phyloP scores from a whole-genome alignment of 306 rosid genomes.

The Cajanus cajan region DNA sequence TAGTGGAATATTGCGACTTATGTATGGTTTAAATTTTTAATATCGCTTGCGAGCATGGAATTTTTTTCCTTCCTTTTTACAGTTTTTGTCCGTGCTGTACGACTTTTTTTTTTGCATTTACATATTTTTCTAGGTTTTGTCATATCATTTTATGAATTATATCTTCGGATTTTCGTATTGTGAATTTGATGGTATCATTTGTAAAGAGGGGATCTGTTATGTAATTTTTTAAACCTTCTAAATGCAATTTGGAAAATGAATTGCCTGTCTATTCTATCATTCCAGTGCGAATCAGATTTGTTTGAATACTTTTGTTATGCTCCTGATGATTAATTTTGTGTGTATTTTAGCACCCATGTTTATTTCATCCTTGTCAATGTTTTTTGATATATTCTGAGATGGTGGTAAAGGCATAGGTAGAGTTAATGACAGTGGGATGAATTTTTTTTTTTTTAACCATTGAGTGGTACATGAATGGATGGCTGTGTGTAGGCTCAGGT shows the following conservation, averaged over 20 bases:
- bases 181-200: not conserved
- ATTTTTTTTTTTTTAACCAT: slow-evolving; percentile 24
- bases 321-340: not conserved
- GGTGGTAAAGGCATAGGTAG: slow-evolving; percentile 11
- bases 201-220: not conserved
- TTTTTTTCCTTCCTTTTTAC: not conserved
- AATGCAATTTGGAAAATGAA: not conserved
- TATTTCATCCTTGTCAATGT: not conserved
- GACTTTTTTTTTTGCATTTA: not conserved
- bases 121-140: not conserved
- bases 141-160: not conserved
- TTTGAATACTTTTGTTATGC: not conserved
- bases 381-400: slow-evolving; percentile 14
- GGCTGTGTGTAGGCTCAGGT: slow-evolving; percentile 99
- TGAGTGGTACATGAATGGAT: slow-evolving; percentile 80
- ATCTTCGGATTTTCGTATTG: not conserved
- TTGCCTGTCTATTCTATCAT: not conserved
- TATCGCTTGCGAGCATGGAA: not conserved
- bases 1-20: not conserved
- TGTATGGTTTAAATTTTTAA: not conserved
- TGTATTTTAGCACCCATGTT: not conserved
- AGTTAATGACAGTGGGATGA: slow-evolving; percentile 12
- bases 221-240: not conserved
- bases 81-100: not conserved
- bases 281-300: not conserved